phyloP scores from a whole-genome alignment of 2,329 filamentous ascomycete genomes.

The Cordyceps fumosorosea region DNA sequence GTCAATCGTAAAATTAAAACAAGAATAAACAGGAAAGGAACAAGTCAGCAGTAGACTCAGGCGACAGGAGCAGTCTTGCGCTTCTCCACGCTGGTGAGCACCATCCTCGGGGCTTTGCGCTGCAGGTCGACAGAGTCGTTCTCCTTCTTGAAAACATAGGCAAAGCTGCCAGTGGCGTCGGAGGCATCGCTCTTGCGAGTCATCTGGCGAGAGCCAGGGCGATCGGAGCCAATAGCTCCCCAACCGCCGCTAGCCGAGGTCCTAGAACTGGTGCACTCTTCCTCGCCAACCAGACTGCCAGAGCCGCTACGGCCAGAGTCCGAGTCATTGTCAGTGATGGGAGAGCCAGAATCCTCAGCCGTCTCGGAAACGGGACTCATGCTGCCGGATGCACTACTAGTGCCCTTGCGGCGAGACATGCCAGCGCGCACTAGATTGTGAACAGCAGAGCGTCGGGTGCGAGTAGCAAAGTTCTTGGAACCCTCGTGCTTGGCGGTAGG shows the following conservation, averaged over 20 bases:
- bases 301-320: slow-evolving; percentile 67
- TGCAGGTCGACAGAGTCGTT: slow-evolving; percentile 53
- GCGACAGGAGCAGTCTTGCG: slow-evolving; percentile 50
- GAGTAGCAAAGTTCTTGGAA: slow-evolving; percentile 94
- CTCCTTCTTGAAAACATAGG: slow-evolving; percentile 57
- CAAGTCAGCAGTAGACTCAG: slow-evolving; percentile 17
- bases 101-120: slow-evolving; percentile 79
- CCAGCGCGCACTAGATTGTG: slow-evolving; percentile 88
- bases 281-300: slow-evolving; percentile 71
- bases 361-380: slow-evolving; percentile 87
- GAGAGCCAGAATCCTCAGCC: slow-evolving; percentile 58
- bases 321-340: slow-evolving; percentile 67
- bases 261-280: slow-evolving; percentile 64
- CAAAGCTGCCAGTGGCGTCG: slow-evolving; percentile 51
- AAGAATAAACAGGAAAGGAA: slow-evolving; percentile 7
- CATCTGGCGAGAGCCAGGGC: slow-evolving; percentile 66
- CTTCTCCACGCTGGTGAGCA: slow-evolving; percentile 85
- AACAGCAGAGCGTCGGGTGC: slow-evolving; percentile 85
- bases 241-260: slow-evolving; percentile 65
- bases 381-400: slow-evolving; percentile 64
- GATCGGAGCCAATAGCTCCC: slow-evolving; percentile 81
- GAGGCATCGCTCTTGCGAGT: slow-evolving; percentile 57
- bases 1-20: slow-evolving; percentile 29
- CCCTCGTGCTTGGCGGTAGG: slow-evolving; percentile 91
- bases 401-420: slow-evolving; percentile 74